Conservation (phyloP, 169 alveolate species). For the Plasmodium knowlesi region DNA sequence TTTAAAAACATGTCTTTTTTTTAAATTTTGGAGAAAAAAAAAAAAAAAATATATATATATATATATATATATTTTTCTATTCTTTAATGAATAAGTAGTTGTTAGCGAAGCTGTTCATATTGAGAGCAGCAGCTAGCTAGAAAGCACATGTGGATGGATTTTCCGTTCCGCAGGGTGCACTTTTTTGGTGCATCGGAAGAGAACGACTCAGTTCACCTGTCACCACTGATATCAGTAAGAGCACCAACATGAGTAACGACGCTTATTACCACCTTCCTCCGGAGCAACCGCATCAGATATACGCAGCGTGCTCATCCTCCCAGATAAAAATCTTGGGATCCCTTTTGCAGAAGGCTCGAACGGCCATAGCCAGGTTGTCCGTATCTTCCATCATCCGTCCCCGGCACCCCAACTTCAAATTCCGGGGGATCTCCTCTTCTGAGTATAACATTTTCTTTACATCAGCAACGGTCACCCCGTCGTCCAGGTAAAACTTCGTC, state of each 20-base stretch:
- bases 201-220: background rate
- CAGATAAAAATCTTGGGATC: conserved; percentile 89
- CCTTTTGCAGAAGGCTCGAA: conserved; percentile 88
- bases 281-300: background rate
- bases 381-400: conserved; percentile 88
- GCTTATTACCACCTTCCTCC: background rate
- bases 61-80: too few species aligned
- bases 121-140: background rate
- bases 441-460: conserved; percentile 81
- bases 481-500: conserved; percentile 82
- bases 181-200: background rate
- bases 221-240: background rate
- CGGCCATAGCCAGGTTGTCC: conserved; percentile 89
- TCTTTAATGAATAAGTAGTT: background rate
- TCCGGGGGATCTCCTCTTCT: conserved; percentile 56
- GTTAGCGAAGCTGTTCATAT: background rate
- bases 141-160: background rate
- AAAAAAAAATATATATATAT: too few species aligned
- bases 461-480: conserved; percentile 84
- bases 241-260: background rate
- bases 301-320: conserved; percentile 76
- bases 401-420: conserved; percentile 86
- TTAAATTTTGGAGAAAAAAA: conserved; percentile 16
- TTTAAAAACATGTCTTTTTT: conserved; percentile 32
- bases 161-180: background rate